Base-by-base conservation (phyloP, 192 early-diverging fungal species). In the Coemansia sp. region DNA sequence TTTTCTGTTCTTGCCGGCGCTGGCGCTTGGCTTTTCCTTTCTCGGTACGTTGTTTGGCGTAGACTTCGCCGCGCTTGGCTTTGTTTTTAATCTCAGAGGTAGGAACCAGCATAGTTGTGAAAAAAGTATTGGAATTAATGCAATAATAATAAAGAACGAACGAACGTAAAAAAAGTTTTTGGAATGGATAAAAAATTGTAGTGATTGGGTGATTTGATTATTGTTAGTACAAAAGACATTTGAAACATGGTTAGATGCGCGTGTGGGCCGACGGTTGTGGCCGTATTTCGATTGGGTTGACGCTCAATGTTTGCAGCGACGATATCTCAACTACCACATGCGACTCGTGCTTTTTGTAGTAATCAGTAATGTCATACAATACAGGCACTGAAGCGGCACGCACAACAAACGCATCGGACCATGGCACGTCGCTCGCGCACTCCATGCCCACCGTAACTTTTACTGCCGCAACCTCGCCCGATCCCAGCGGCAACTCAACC, bases 41-140 rank as follows among this genome's bases (percentile, higher is more conserved):
- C 32, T 88, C 90, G 14, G 75, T 57, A 47, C 88, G 91, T 47
- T 87, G 81, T 64, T 90, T 90, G 58, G 84, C 81, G 63, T 84
- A 91, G 1, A 96, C 75, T 68, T 93, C 86, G 57, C 87, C 88
- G 62, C 96, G 84, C 83, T 94, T 95, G 52, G 83, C 81, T 72
- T 93, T 93, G 82, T 96, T 96, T 71, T 86, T 86, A 73, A 93
- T 86, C 50, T 85, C 81, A 16, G 85, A 74, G 26, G 66, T 61
- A 59, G 35, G 41, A 26, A 57, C 22, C 19, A 14, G 11, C 56
- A 57, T 57, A 22, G 22, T 37, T 24, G 20, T 54, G 19, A 68
- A 48, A 55, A 61, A 62, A 50, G 27, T 35, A 35, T 9, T 35
- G 32, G 8, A 27, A 9, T 7, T 35, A 35, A 35, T 35, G 32